A percentile compares a stretch with the other conserved stretches of the same genome.
phyloP scores from a whole-genome alignment of 73 alveolate genomes.

The Stentor coeruleus region DNA sequence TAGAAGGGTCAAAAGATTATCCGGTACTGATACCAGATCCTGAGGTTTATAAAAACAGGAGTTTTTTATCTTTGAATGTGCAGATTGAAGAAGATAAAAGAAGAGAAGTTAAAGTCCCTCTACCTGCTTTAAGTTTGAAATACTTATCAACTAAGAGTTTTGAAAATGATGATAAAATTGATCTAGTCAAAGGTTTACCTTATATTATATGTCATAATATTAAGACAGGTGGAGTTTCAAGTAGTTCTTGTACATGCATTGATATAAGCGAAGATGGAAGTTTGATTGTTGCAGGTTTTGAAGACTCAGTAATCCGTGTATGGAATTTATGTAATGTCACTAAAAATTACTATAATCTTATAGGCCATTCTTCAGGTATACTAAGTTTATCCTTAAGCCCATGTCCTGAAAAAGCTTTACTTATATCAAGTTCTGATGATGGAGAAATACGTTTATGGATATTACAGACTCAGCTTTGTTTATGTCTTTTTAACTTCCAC shows the following conservation, averaged over 20 bases:
- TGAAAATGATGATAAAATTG: background rate
- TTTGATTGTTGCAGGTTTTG: constrained; percentile 36
- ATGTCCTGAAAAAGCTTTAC: constrained; percentile 62
- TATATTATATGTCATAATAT: background rate
- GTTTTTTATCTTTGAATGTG: background rate
- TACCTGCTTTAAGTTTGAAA: constrained; percentile 9
- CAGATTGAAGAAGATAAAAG: background rate
- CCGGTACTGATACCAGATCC: constrained; percentile 7
- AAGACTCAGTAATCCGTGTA: constrained; percentile 19
- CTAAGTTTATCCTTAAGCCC: constrained; percentile 64
- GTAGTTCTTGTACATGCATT: background rate
- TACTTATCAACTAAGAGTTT: background rate
- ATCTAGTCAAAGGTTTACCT: background rate
- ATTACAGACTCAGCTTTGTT: constrained; percentile 51
- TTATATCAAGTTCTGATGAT: constrained; percentile 75
- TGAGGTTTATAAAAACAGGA: background rate
- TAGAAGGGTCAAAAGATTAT: background rate
- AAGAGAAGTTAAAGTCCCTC: background rate
- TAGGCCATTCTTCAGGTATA: constrained; percentile 82
- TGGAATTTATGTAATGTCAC: background rate
- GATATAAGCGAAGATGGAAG: constrained; percentile 36
- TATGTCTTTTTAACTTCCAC: constrained; percentile 68
- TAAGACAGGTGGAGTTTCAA: background rate
- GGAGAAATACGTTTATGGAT: constrained; percentile 82
- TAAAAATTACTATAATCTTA: background rate